Evolutionary conservation across 2,329 filamentous ascomycete genomes (phyloP).

Genomic region (Stagonosporopsis tanaceti): DNA sequence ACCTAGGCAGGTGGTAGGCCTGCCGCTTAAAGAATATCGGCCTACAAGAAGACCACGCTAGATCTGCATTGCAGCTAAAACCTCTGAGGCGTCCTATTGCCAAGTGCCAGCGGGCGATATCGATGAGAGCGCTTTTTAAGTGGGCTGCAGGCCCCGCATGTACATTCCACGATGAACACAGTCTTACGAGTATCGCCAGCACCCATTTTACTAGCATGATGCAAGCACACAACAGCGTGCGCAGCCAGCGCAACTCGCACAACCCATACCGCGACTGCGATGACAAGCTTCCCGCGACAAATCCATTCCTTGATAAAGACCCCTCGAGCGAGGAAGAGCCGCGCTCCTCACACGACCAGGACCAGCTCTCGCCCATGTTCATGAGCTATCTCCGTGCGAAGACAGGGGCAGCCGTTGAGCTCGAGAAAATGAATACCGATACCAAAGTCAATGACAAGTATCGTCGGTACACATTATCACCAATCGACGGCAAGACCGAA

Average conservation of each 20-base stretch:
- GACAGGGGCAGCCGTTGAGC: conserved; percentile 6
- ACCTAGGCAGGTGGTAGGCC: conserved; percentile 2
- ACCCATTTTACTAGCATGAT: conserved; percentile 11
- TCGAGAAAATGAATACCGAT: conserved; percentile 7
- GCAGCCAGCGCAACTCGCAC: conserved; percentile 17
- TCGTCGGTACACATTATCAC: conserved; percentile 18
- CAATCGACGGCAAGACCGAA: conserved; percentile 24
- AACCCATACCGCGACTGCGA: conserved; percentile 17
- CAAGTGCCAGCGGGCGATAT: conserved; percentile 10
- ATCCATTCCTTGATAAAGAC: conserved; percentile 13
- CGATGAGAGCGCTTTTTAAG: conserved; percentile 12
- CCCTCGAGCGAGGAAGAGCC: conserved; percentile 1
- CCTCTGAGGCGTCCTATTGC: conserved; percentile 14
- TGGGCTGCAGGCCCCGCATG: conserved; percentile 11
- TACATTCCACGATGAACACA: conserved; percentile 7
- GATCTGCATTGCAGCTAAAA: conserved; percentile 1
- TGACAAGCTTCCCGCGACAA: conserved; percentile 7
- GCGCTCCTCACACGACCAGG: conserved; percentile 10
- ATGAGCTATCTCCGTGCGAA: conserved; percentile 17
- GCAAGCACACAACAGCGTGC: conserved; percentile 11
- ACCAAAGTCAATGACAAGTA: conserved; percentile 7
- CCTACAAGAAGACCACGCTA: conserved; percentile 5
- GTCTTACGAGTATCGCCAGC: conserved; percentile 1
- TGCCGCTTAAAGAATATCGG: neutral
- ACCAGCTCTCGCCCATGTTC: conserved; percentile 21